A percentile compares a stretch with the other conserved stretches of the same genome.
phyloP scores from a whole-genome alignment of 2,329 filamentous ascomycete genomes.

The Lecanoromycetidae sp. region DNA sequence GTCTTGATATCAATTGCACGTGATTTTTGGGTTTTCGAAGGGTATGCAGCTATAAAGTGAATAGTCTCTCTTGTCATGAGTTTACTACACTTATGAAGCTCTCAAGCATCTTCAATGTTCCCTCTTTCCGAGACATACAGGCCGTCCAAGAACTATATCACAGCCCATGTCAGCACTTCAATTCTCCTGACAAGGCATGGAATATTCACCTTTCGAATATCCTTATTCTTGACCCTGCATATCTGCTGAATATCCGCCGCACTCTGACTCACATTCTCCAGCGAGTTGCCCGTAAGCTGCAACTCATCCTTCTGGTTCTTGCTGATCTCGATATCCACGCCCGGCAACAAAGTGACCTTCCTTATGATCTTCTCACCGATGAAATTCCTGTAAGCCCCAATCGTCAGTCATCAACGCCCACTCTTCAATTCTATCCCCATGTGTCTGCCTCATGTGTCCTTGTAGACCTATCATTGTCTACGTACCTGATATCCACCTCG shows the following conservation, averaged over 20 bases:
- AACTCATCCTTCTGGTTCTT: slow-evolving; percentile 91
- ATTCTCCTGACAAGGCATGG: not conserved
- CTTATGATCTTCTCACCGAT: slow-evolving; percentile 99
- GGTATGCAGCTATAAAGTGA: not conserved
- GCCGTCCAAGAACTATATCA: slow-evolving; percentile 86
- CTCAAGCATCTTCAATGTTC: slow-evolving; percentile 73
- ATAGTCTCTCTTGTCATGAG: not conserved
- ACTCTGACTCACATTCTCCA: slow-evolving; percentile 95
- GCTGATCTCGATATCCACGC: slow-evolving; percentile 83
- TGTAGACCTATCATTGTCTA: slow-evolving; percentile 19
- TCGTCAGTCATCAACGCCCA: slow-evolving; percentile 1
- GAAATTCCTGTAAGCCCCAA: slow-evolving; percentile 61
- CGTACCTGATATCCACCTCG: slow-evolving; percentile 96
- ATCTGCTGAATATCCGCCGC: slow-evolving; percentile 99
- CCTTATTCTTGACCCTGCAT: slow-evolving; percentile 99
- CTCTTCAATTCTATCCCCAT: not conserved
- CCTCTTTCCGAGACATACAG: slow-evolving; percentile 98
- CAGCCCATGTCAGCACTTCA: slow-evolving; percentile 9
- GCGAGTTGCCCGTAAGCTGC: slow-evolving; percentile 79
- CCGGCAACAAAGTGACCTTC: slow-evolving; percentile 73
- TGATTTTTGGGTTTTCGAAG: not conserved
- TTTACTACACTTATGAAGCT: slow-evolving; percentile 19
- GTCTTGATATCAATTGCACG: not conserved
- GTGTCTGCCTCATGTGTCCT: not conserved
- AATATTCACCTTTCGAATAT: slow-evolving; percentile 84